These are phyloP conservation scores for Termitomyces heimii DNA, from an alignment of 768 basidiomycete species.

Conservation along the genomic window DNA sequence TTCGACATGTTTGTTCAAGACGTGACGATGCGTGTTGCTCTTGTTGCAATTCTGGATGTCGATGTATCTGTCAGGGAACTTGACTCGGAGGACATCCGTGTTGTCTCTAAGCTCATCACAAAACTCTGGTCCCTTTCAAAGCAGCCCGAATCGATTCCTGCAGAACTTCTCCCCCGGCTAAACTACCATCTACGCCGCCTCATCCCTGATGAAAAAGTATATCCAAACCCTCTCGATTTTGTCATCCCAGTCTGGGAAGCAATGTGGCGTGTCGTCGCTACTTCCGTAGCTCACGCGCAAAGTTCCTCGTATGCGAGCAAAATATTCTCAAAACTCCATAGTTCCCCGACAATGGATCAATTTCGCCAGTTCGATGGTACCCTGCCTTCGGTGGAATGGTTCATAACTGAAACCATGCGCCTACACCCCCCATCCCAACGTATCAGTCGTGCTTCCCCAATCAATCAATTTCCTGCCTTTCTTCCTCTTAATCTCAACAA, in stretches of 20 bases:
- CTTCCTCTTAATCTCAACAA: not conserved
- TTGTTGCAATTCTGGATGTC: conserved; percentile 34
- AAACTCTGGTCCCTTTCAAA: conserved; percentile 43
- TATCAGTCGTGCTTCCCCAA: conserved; percentile 26
- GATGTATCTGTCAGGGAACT: conserved; percentile 24
- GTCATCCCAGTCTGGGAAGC: conserved; percentile 59
- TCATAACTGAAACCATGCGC: conserved; percentile 40
- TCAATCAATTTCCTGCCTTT: not conserved
- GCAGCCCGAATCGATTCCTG: conserved; percentile 22
- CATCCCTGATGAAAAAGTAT: conserved; percentile 26
- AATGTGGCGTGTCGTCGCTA: conserved; percentile 55
- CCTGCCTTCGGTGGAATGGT: conserved; percentile 25
- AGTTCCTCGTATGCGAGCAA: conserved; percentile 12
- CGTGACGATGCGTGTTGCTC: conserved; percentile 35
- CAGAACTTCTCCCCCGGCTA: conserved; percentile 25
- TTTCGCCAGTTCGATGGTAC: conserved; percentile 18
- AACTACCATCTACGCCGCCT: conserved; percentile 33
- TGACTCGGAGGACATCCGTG: conserved; percentile 24
- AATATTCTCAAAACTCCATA: conserved; percentile 31
- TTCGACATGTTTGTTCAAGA: conserved; percentile 39
- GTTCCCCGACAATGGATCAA: conserved; percentile 19
- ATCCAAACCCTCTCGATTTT: conserved; percentile 39
- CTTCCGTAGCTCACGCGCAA: conserved; percentile 30
- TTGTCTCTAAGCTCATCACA: conserved; percentile 36
- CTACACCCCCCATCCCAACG: conserved; percentile 46